Base-by-base conservation (phyloP, 306 rosid genomes). In the Trichosanthes cucumerina region DNA sequence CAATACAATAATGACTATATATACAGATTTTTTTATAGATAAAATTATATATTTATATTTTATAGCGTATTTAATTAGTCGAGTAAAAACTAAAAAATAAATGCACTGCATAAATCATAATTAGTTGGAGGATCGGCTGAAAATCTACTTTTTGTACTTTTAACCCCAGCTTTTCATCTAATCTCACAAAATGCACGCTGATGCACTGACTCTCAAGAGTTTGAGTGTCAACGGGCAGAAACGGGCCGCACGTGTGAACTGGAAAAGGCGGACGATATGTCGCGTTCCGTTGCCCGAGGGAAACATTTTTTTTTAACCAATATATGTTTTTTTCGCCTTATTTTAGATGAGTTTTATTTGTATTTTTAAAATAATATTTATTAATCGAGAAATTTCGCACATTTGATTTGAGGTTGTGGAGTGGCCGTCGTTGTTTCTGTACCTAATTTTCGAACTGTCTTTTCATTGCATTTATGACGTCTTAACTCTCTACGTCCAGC, bases 381-480 rank as follows among this genome's bases (percentile, higher is more conserved):
- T 53, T 53, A 60, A 60, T 9, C 38, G 24, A 64, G 5, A 23
- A 43, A 69, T n/a, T 21, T 36, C 16, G 46, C 47, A 16, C 72
- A 65, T 65, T 36, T 34, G 72, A 36, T 65, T 36, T 34, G 72
- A 65, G 28, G 73, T n/a, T 38, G 73, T 18, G 49, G 75, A 9
- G 54, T 10, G 53, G 75, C 34, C 33, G 75, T 68, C 75, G 75
- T 69, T 21, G 75, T 69, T 41, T 69, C 75, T 69, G 19, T 38
- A 41, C 53, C 75, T 36, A 69, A 39, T 69, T 43, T 69, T 69
- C 43, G 75, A 69, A 69, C 54, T 41, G 54, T 69, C 75, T 43
- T 68, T 68, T 68, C 74, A 21, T 21, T 68, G 75, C 75, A 36
- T 68, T 68, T n/a, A 68, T 68, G 53, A 68, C 53, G 75, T 68